A percentile compares a stretch with the other conserved stretches of the same genome.
phyloP scores from a whole-genome alignment of 306 rosid genomes.

The Cicer chorassanicum region DNA sequence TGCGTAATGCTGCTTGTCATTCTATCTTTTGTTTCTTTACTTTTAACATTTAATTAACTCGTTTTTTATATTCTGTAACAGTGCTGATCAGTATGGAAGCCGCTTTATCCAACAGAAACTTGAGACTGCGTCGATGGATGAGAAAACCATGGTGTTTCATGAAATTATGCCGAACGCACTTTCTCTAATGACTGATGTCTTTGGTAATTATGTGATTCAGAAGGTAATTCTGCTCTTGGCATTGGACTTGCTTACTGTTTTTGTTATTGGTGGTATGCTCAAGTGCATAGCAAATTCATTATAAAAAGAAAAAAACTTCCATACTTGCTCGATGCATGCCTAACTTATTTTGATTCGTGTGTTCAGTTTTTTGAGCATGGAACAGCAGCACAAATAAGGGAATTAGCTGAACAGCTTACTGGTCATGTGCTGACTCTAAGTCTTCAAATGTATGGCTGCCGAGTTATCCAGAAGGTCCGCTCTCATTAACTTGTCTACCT shows the following conservation, averaged over 20 bases:
- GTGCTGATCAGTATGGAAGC: slow-evolving; percentile 95
- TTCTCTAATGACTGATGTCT: slow-evolving; percentile 91
- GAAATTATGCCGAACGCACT: slow-evolving; percentile 96
- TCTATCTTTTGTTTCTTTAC: slow-evolving; percentile 34
- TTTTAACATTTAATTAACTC: slow-evolving; percentile 39
- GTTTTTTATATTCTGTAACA: slow-evolving; percentile 43
- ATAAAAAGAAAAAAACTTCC: not conserved
- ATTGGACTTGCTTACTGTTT: slow-evolving; percentile 4
- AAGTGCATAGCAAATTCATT: slow-evolving; percentile 7
- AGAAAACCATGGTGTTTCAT: slow-evolving; percentile 88
- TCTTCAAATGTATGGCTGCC: slow-evolving; percentile 99
- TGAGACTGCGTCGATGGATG: slow-evolving; percentile 83
- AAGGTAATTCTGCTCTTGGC: slow-evolving; percentile 60
- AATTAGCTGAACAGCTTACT: slow-evolving; percentile 85
- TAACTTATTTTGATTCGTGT: slow-evolving; percentile 45
- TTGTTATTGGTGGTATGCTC: slow-evolving; percentile 33
- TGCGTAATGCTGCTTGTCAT: slow-evolving; percentile 41
- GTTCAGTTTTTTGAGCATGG: slow-evolving; percentile 98
- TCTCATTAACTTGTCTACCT: slow-evolving; percentile 29
- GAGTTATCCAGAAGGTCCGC: slow-evolving; percentile 94
- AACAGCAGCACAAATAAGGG: slow-evolving; percentile 76
- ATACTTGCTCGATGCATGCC: not conserved
- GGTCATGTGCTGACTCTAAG: slow-evolving; percentile 83
- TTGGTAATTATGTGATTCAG: slow-evolving; percentile 95
- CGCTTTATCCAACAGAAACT: slow-evolving; percentile 97